Evolutionary conservation across 805 yeast species (phyloP), one percentile per base, ranked within the genome.

Genomic region (Saturnispora dispora): DNA sequence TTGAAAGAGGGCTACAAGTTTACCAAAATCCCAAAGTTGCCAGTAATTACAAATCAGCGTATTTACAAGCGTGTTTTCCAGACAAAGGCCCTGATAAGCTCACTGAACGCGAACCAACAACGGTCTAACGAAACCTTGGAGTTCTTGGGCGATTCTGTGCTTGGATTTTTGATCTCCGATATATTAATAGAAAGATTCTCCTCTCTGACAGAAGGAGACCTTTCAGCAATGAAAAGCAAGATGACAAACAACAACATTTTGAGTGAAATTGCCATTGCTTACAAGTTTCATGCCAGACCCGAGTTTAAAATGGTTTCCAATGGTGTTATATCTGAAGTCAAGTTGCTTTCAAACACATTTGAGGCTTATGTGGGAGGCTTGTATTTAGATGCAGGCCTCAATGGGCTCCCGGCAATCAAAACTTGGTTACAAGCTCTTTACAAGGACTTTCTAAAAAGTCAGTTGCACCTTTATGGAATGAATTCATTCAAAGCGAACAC

Each of bases 311-410:
- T 8, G 23, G 41, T 37, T 18, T 37, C 41, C 41, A 37, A 37
- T 9, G 41, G 41, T 6, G 22, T 37, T 8, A 37, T 37, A n/a
- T 37, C 41, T 2, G 41, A 37, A 10, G 41, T 37, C 2, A 37
- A 18, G 33, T 9, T 35, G 15, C 37, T 48, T n/a, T 46, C 51
- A 4, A 40, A 48, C 18, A 42, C 43, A 23, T 48, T 48, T 48
- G 51, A 48, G 36, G 41, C 51, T 4, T 48, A 48, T 20, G 30
- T 48, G 17, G 51, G 51, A 15, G 51, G 46, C 8, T 15, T 48
- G 13, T 48, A 48, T 36, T 15, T 18, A 4, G 51, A 48, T 11
- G 18, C 5, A 15, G 47, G 47, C 11, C 25, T 33, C 6, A 7
- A 20, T 10, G 43, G 48, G 10, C 23, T 48, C 3, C 23, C 25